Conservation (phyloP, 345 rosid genomes). For the Populus simonii region DNA sequence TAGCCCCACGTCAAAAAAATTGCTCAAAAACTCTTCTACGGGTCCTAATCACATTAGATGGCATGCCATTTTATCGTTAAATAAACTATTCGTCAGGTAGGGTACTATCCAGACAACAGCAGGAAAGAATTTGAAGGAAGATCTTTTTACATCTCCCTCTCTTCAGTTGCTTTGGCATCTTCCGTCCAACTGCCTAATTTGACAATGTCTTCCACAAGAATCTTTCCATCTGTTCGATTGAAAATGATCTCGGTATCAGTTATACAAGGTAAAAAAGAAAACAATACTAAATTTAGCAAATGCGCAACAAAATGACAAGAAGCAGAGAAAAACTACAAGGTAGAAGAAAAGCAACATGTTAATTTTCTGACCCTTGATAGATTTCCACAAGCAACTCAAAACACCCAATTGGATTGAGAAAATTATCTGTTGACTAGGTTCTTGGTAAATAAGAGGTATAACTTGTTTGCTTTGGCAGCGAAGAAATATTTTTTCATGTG, state of each 20-base stretch:
- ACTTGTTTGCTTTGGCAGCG: too few relatives aligned
- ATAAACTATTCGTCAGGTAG: not conserved
- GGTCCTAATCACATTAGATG: not conserved
- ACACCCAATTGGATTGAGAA: not conserved
- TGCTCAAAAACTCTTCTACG: not conserved
- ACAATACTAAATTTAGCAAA: not conserved
- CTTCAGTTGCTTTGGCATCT: slow-evolving; percentile 45
- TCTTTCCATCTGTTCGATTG: slow-evolving; percentile 72
- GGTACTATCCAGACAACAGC: not conserved
- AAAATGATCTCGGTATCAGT: slow-evolving; percentile 1
- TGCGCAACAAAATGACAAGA: not conserved
- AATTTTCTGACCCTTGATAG: not conserved
- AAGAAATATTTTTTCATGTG: too few relatives aligned
- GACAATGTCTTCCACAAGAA: slow-evolving; percentile 91
- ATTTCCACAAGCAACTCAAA: not conserved
- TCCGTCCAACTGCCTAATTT: slow-evolving; percentile 68
- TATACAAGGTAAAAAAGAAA: not conserved
- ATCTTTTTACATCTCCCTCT: slow-evolving; percentile 10
- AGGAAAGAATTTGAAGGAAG: not conserved
- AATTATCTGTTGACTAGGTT: too few relatives aligned
- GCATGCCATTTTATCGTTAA: not conserved
- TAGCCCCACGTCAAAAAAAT: not conserved
- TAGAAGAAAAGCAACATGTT: too few relatives aligned
- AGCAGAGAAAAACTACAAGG: not conserved
- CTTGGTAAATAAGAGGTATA: too few relatives aligned